Base-by-base conservation (phyloP, 192 early-diverging fungal species). In the Radiomyces spectabilis region DNA sequence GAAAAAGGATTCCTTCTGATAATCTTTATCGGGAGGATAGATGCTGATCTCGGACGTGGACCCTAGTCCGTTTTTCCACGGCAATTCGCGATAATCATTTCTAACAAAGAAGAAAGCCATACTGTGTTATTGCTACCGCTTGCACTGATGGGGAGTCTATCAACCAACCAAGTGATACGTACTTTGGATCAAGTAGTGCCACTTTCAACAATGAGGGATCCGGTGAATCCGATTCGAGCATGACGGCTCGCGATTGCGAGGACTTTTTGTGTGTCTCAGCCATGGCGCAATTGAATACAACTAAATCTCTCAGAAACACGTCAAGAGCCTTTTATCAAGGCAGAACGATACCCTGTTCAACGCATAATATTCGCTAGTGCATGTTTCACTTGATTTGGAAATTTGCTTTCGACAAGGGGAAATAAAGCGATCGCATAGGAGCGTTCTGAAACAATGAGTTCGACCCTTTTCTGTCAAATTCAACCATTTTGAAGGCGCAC, bases 41-140 rank as follows among this genome's bases (percentile, higher is more conserved):
- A 83, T 83, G 8, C 73, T 73, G 26, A 84, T 77, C 54, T 83
- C 71, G 4, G 51, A 38, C 4, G 80, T 84, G 46, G 49, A 61
- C 31, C 82, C 82, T 18, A 81, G 55, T 0, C 82, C 82, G 56
- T 83, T 83, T 56, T 82, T 82, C 81, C 79, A 83, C 19, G 63
- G 8, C 24, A 51, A 47, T 44, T 48, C 22, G 1, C 9, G 15
- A 46, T 63, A 63, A 39, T 63, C 61, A 21, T 50, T 61, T 5
- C 51, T 65, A 19, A 4, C 19, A 16, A 6, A 34, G 45, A 37
- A 48, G 16, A 38, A 44, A 24, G 9, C 27, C 13, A 18, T 19
- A 38, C 16, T 35, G 50, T 15, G 29, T 35, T 3, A 31, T 42
- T 41, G 19, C 3, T 54, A 43, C 39, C 6, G 19, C 18, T 4